Percentiles rank a stretch among this genome's conserved stretches.
phyloP scores from a whole-genome alignment of 148 eudicot genomes.

The Camellia japonica region DNA sequence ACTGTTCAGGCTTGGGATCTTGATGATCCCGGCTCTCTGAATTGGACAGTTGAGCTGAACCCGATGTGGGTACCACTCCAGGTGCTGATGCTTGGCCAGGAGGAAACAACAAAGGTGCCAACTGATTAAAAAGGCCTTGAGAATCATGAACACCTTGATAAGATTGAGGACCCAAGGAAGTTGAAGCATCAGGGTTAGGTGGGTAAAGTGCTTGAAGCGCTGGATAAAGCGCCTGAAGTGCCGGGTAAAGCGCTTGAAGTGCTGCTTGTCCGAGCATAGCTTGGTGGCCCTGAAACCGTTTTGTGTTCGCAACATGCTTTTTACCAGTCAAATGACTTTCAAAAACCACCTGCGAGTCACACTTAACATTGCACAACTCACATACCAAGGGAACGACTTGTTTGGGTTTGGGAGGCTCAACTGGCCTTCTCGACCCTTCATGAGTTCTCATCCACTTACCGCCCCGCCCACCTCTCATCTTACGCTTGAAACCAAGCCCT shows the following conservation, averaged over 20 bases:
- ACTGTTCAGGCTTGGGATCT: constrained; percentile 19
- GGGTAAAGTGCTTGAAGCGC: constrained; percentile 45
- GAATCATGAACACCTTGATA: constrained; percentile 36
- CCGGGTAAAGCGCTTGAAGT: constrained; percentile 50
- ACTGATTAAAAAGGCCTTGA: constrained; percentile 40
- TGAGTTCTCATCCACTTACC: constrained; percentile 38
- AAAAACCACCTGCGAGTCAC: constrained; percentile 64
- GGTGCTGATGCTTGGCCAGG: constrained; percentile 33
- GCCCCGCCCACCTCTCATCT: constrained; percentile 51
- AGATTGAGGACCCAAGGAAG: constrained; percentile 29
- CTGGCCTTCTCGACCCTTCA: constrained; percentile 42
- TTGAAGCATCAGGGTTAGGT: constrained; percentile 37
- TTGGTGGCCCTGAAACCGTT: constrained; percentile 57
- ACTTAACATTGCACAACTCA: constrained; percentile 69
- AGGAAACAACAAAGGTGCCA: constrained; percentile 33
- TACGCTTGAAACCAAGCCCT: constrained; percentile 57
- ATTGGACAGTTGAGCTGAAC: neutral
- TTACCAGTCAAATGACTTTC: constrained; percentile 68
- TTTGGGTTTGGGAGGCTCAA: constrained; percentile 45
- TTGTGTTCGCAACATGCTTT: constrained; percentile 57
- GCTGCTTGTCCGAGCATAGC: constrained; percentile 47
- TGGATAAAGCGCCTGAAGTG: constrained; percentile 48
- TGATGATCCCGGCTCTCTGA: constrained; percentile 9
- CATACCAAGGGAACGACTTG: constrained; percentile 48
- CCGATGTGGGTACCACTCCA: constrained; percentile 17